These are phyloP conservation scores for Zoysia pacifica DNA, from an alignment of 176 grass and related monocot genomes.

Conservation along the genomic window DNA sequence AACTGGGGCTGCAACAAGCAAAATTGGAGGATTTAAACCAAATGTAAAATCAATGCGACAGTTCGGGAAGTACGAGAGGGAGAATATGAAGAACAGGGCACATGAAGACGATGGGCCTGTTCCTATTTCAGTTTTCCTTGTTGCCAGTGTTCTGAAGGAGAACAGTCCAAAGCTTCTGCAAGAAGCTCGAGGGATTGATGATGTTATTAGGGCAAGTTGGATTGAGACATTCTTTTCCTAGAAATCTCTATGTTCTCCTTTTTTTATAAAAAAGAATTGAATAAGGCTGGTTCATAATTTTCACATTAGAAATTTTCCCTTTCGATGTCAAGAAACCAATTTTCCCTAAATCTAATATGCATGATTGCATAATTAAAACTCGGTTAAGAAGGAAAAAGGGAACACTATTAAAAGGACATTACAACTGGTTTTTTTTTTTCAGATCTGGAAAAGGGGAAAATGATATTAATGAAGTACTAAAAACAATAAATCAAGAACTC, in stretches of 20 bases:
- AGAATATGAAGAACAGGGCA: conserved; percentile 73
- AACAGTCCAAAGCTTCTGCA: conserved; percentile 75
- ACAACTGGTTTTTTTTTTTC: background rate
- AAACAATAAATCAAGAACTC: background rate
- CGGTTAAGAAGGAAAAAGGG: background rate
- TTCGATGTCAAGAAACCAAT: too few relatives aligned
- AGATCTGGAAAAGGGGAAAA: background rate
- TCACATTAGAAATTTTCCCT: too few relatives aligned
- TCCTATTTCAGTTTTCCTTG: conserved; percentile 94
- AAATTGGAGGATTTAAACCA: conserved; percentile 55
- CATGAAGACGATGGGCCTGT: conserved; percentile 59
- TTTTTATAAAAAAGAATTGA: conserved; percentile 6
- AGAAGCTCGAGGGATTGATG: conserved; percentile 87
- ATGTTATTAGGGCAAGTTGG: conserved; percentile 75
- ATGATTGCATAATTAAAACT: too few relatives aligned
- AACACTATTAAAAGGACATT: background rate
- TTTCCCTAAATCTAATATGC: too few relatives aligned
- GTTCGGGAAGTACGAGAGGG: conserved; percentile 88
- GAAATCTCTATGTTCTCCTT: background rate
- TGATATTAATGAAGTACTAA: background rate
- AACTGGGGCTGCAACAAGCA: conserved; percentile 39
- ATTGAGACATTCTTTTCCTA: conserved; percentile 9
- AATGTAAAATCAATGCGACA: conserved; percentile 73
- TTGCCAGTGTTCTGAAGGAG: conserved; percentile 95
- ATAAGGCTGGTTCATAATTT: conserved; percentile 1